Conservation (phyloP, 768 basidiomycete species). For the Xerocomellus intermedius region DNA sequence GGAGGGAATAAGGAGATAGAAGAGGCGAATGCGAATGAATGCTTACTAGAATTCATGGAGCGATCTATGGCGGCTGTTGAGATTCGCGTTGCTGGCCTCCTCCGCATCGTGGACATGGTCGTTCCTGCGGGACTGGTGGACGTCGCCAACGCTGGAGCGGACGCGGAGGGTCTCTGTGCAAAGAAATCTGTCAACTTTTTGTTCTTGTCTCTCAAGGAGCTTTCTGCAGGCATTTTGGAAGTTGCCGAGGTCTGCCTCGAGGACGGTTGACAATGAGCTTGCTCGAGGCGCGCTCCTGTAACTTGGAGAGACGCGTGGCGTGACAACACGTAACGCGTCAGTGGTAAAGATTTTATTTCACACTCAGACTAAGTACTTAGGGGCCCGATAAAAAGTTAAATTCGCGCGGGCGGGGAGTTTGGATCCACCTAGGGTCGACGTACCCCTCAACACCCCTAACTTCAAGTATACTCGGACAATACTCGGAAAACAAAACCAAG, state of each 20-base stretch:
- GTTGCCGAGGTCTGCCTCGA: background rate
- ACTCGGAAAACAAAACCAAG: too few relatives aligned
- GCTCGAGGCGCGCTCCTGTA: constrained; percentile 5
- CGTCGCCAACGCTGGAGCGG: constrained; percentile 11
- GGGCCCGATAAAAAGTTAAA: too few relatives aligned
- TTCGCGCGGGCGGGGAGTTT: too few relatives aligned
- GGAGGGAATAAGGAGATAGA: constrained; percentile 7
- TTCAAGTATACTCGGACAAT: too few relatives aligned
- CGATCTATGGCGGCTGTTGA: constrained; percentile 1
- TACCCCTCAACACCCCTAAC: too few relatives aligned
- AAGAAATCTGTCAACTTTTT: constrained; percentile 49
- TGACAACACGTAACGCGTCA: constrained; percentile 13
- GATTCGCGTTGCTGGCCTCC: constrained; percentile 5
- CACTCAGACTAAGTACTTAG: too few relatives aligned
- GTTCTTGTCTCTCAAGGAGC: constrained; percentile 14
- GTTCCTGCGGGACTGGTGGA: background rate
- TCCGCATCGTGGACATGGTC: constrained; percentile 10
- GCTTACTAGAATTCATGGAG: constrained; percentile 19
- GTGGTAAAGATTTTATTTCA: background rate
- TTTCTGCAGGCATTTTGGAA: constrained; percentile 21
- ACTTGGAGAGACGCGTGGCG: constrained; percentile 9
- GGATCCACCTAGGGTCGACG: too few relatives aligned
- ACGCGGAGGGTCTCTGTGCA: constrained; percentile 28
- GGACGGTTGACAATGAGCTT: background rate
- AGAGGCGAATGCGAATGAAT: background rate